Percentiles rank a stretch among this genome's conserved stretches.
phyloP scores from a whole-genome alignment of 352 stramenopile genomes.

The Pythium aphanidermatum region DNA sequence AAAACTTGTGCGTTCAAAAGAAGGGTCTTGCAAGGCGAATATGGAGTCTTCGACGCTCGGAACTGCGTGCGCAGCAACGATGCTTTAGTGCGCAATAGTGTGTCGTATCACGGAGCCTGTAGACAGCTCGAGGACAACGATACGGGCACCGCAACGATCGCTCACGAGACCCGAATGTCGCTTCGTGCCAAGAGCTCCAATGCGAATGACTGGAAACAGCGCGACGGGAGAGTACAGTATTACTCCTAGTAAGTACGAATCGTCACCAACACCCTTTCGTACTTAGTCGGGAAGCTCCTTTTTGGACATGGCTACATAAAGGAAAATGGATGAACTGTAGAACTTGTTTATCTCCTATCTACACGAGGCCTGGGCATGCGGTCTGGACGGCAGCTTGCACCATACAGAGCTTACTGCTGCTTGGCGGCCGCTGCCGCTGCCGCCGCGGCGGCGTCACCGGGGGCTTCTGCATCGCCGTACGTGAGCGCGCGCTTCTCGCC shows the following conservation, averaged over 20 bases:
- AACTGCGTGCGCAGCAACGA: background rate
- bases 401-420: slow-evolving; percentile 15
- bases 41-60: background rate
- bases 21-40: background rate
- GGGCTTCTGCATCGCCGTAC: slow-evolving; percentile 63
- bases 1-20: slow-evolving; percentile 16
- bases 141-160: background rate
- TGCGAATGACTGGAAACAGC: slow-evolving; percentile 53
- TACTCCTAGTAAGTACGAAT: slow-evolving; percentile 16
- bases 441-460: slow-evolving; percentile 58
- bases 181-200: slow-evolving; percentile 11
- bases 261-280: no score
- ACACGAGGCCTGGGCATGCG: no score
- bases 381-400: no score
- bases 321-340: no score
- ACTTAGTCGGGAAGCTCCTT: slow-evolving; percentile 3
- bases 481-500: slow-evolving; percentile 71
- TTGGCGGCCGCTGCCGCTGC: slow-evolving; percentile 31
- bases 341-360: no score
- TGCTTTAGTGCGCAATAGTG: no score
- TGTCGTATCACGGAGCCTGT: background rate
- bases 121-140: background rate
- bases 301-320: no score
- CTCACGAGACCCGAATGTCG: slow-evolving; percentile 8
- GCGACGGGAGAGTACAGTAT: slow-evolving; percentile 15